phyloP scores from a whole-genome alignment of 176 grass and related monocot species.

The Melocanna baccifera region DNA sequence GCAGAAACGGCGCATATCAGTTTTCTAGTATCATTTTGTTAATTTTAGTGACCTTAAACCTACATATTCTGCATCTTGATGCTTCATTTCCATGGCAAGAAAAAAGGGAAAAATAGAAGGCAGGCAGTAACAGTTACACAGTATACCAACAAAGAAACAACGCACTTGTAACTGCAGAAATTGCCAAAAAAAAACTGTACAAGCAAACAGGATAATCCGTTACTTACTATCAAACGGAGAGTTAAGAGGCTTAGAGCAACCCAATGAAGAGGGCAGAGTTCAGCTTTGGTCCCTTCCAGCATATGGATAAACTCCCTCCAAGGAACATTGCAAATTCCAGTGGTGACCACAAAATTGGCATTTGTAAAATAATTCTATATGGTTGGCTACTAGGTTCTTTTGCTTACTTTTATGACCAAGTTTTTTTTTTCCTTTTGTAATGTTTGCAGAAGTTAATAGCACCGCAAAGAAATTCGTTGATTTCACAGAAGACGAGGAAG shows the following conservation, averaged over 20 bases:
- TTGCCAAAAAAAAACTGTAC: background rate
- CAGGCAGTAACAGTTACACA: background rate
- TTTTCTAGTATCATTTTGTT: background rate
- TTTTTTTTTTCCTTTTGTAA: background rate
- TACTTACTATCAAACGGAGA: background rate
- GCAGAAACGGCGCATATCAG: background rate
- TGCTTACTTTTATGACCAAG: background rate
- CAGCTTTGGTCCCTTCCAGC: constrained; percentile 1
- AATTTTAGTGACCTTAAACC: background rate
- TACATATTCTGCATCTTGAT: background rate
- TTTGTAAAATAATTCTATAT: background rate
- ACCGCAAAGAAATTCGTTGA: constrained; percentile 35
- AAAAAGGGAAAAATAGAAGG: background rate
- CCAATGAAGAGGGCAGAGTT: background rate
- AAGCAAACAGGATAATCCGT: background rate
- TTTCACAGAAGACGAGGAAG: constrained; percentile 58
- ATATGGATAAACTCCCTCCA: background rate
- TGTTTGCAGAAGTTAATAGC: constrained; percentile 40
- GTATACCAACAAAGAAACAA: background rate
- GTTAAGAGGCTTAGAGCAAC: background rate
- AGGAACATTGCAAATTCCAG: background rate
- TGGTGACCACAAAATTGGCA: background rate
- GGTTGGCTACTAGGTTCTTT: background rate
- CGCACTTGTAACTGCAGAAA: background rate
- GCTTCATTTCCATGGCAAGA: background rate